Evolutionary conservation across 2,329 filamentous ascomycete genomes (phyloP).

Genomic region (Diaporthe amygdali): DNA sequence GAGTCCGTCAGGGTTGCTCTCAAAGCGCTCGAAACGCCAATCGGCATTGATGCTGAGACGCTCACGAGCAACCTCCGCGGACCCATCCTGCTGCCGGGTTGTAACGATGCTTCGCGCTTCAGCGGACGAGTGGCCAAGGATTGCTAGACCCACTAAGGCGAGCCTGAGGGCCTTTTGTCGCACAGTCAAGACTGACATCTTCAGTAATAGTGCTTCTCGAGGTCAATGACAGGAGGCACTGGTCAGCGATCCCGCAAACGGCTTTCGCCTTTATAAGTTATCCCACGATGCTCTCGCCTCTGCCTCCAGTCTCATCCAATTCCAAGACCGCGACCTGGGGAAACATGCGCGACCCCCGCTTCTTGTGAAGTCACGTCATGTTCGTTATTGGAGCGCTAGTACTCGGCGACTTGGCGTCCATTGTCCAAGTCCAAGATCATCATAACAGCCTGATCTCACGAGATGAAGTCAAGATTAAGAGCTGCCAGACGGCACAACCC

Average conservation of each 20-base stretch:
- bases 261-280: neutral
- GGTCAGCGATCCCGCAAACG: neutral
- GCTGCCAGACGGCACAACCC: neutral
- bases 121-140: neutral
- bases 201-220: neutral
- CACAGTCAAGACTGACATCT: neutral
- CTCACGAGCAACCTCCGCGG: neutral
- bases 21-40: constrained; percentile 6
- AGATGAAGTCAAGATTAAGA: constrained; percentile 3
- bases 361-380: neutral
- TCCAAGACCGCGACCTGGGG: neutral
- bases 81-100: neutral
- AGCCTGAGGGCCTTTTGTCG: neutral
- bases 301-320: neutral
- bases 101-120: neutral
- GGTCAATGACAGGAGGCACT: neutral
- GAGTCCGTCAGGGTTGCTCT: neutral
- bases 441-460: neutral
- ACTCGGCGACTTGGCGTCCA: constrained; percentile 2
- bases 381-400: constrained; percentile 11
- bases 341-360: neutral
- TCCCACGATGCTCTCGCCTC: neutral
- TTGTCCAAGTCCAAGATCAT: constrained; percentile 1
- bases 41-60: constrained; percentile 10
- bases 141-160: neutral